phyloP scores from a whole-genome alignment of 2,329 filamentous ascomycete genomes.

The Aspergillus aculeatinus region DNA sequence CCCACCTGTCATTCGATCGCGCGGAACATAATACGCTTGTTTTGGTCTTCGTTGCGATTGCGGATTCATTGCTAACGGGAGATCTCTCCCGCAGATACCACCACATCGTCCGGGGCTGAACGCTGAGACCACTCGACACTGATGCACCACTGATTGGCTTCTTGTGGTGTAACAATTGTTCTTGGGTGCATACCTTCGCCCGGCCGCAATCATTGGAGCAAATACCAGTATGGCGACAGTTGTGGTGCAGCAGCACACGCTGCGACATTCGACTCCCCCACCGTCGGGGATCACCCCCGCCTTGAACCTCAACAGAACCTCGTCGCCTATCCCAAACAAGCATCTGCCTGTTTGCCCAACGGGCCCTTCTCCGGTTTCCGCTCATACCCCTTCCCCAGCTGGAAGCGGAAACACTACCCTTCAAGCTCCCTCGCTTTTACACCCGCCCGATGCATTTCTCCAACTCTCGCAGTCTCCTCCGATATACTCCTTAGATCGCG shows the following conservation, averaged over 20 bases:
- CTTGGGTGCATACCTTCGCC: background rate
- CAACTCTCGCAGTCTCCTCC: constrained; percentile 56
- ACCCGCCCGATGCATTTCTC: constrained; percentile 67
- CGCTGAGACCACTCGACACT: background rate
- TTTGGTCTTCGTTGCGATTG: background rate
- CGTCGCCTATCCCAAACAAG: constrained; percentile 76
- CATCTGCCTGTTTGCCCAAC: constrained; percentile 87
- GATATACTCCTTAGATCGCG: constrained; percentile 71
- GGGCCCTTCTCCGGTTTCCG: constrained; percentile 64
- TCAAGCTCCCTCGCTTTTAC: constrained; percentile 67
- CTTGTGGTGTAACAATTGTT: constrained; percentile 1
- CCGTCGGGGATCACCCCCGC: constrained; percentile 48
- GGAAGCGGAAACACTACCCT: constrained; percentile 55
- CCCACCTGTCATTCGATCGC: background rate
- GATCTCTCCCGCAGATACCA: background rate
- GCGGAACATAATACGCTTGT: constrained; percentile 7
- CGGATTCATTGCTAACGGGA: background rate
- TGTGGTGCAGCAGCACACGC: constrained; percentile 47
- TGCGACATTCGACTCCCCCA: constrained; percentile 51
- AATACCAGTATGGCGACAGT: constrained; percentile 45
- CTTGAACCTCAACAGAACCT: constrained; percentile 59
- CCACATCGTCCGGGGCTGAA: background rate
- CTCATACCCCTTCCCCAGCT: constrained; percentile 65
- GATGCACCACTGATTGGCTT: constrained; percentile 20
- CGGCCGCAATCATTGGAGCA: background rate